A percentile compares a stretch with the other conserved stretches of the same genome.
Evolutionary conservation across 2,329 filamentous ascomycete species (phyloP).

Genomic region (Colletotrichum scovillei): DNA sequence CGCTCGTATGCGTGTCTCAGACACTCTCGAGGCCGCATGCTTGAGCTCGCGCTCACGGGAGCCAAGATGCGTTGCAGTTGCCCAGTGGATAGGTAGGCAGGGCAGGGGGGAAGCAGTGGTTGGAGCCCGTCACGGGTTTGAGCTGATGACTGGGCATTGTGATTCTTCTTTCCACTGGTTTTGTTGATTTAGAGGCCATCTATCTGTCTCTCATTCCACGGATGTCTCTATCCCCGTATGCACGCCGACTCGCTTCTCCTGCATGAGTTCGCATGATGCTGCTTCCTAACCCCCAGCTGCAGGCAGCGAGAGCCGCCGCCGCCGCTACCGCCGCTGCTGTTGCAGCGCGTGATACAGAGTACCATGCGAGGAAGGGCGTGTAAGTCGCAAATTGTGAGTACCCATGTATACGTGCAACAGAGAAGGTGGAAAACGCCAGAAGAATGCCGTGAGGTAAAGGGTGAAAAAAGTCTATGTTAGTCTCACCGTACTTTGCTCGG

Average conservation of each 20-base stretch:
- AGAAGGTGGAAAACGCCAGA: background rate
- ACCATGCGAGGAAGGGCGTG: background rate
- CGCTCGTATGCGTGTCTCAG: constrained; percentile 23
- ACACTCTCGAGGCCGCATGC: constrained; percentile 27
- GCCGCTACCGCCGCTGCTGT: background rate
- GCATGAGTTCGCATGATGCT: background rate
- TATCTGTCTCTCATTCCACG: background rate
- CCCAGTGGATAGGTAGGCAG: too few species aligned
- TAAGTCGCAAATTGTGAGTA: background rate
- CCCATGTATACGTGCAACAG: background rate
- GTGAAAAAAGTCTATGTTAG: background rate
- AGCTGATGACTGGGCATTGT: background rate
- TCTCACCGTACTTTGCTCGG: background rate
- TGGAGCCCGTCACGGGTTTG: background rate
- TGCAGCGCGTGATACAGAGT: background rate
- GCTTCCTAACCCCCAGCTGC: background rate
- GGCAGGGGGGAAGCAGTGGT: background rate
- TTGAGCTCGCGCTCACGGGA: constrained; percentile 30
- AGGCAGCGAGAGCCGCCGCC: too few species aligned
- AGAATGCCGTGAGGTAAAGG: background rate
- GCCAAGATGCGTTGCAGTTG: background rate
- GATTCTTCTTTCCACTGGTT: background rate
- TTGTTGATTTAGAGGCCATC: too few species aligned
- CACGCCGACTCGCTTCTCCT: background rate
- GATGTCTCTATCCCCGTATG: background rate